phyloP scores from a whole-genome alignment of 192 early-diverging fungal species.

The Coemansia biformis region DNA sequence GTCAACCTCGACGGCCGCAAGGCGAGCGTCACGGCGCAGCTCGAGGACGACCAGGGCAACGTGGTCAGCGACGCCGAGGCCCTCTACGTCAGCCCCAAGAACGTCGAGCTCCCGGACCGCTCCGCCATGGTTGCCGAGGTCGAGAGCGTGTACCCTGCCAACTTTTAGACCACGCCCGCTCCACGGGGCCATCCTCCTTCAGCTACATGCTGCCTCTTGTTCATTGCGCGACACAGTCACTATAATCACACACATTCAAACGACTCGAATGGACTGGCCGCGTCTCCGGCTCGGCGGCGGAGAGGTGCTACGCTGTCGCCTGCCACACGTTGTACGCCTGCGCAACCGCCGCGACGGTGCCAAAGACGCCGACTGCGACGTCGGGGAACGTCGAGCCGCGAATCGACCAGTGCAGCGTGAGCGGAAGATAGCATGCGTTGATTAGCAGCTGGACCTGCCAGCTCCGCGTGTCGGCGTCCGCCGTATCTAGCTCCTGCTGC shows the following conservation, averaged over 20 bases:
- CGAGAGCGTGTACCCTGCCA: conserved; percentile 37
- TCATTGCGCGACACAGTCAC: too few relatives aligned
- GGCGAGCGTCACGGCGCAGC: conserved; percentile 56
- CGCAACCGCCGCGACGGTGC: conserved; percentile 83
- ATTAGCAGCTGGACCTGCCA: conserved; percentile 72
- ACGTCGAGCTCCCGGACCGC: conserved; percentile 24
- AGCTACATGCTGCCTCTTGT: too few relatives aligned
- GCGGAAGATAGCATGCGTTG: conserved; percentile 89
- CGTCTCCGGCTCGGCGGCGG: too few relatives aligned
- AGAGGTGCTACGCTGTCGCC: conserved; percentile 52
- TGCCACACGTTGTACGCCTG: conserved; percentile 84
- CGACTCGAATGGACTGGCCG: too few relatives aligned
- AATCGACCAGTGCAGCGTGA: conserved; percentile 89
- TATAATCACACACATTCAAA: too few relatives aligned
- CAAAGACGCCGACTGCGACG: conserved; percentile 84
- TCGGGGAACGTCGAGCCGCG: conserved; percentile 85
- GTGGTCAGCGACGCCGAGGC: conserved; percentile 60
- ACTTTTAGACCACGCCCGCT: conserved; percentile 27
- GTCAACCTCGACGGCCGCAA: conserved; percentile 63
- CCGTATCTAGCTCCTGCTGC: conserved; percentile 59
- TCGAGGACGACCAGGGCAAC: conserved; percentile 58
- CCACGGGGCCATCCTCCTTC: too few relatives aligned
- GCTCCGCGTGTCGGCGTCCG: conserved; percentile 54
- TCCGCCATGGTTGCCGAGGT: conserved; percentile 16
- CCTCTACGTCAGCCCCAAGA: conserved; percentile 60